These are phyloP conservation scores for Arxiozyma slooffiae DNA, from an alignment of 1,139 yeast species.

Conservation along the genomic window DNA sequence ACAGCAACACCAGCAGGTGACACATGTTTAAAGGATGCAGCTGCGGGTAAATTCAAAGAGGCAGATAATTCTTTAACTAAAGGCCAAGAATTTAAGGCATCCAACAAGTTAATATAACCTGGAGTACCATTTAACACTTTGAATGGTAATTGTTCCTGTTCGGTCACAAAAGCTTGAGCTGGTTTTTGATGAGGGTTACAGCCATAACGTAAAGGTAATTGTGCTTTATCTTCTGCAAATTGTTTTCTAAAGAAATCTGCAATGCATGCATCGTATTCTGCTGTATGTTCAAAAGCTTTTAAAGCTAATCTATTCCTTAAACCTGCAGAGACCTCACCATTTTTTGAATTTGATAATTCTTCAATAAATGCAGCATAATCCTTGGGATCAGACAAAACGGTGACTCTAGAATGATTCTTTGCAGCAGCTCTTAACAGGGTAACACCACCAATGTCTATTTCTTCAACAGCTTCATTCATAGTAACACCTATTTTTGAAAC, in stretches of 20 bases:
- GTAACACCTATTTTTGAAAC: conserved; percentile 93
- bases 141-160: conserved; percentile 79
- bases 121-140: conserved; percentile 91
- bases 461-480: conserved; percentile 95
- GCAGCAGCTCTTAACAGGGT: conserved; percentile 97
- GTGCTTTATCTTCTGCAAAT: conserved; percentile 81
- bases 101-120: conserved; percentile 91
- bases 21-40: conserved; percentile 97
- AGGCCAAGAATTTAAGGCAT: conserved; percentile 97
- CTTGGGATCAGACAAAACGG: conserved; percentile 85
- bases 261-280: conserved; percentile 91
- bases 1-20: conserved; percentile 99
- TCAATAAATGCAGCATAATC: conserved; percentile 82
- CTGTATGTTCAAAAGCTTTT: conserved; percentile 97
- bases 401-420: conserved; percentile 91
- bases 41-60: conserved; percentile 91
- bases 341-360: conserved; percentile 43
- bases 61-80: conserved; percentile 93
- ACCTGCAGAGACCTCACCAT: conserved; percentile 62
- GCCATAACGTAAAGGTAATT: conserved; percentile 92
- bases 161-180: conserved; percentile 86
- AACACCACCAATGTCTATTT: conserved; percentile 97
- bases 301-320: conserved; percentile 79
- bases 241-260: conserved; percentile 96
- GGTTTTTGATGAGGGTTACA: conserved; percentile 99